Conservation (phyloP, 2,329 filamentous ascomycete species). For the Fusarium sp. region DNA sequence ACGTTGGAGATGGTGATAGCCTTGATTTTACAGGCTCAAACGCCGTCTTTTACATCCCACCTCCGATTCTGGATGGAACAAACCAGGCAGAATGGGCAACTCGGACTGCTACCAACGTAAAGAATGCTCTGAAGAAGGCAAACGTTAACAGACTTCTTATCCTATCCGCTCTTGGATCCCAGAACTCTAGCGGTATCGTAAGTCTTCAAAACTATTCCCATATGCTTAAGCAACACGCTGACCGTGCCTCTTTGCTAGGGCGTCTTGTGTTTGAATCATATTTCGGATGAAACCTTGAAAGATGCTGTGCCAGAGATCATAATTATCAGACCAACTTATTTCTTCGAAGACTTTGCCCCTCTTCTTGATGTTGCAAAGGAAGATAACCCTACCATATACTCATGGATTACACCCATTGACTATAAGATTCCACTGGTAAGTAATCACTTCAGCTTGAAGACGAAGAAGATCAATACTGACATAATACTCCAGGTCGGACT, state of each 20-base stretch:
- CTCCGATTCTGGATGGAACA: constrained; percentile 44
- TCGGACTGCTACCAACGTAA: constrained; percentile 29
- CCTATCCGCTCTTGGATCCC: constrained; percentile 47
- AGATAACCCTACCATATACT: constrained; percentile 44
- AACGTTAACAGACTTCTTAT: constrained; percentile 41
- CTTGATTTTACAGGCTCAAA: constrained; percentile 48
- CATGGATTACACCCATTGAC: constrained; percentile 43
- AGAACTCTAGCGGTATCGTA: constrained; percentile 48
- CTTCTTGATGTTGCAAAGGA: constrained; percentile 35
- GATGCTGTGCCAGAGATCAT: constrained; percentile 34
- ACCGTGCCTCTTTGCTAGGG: constrained; percentile 37
- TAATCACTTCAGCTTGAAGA: fast-evolving
- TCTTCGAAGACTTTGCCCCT: constrained; percentile 39
- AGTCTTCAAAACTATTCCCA: not conserved
- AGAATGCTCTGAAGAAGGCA: constrained; percentile 34
- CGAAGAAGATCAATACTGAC: not conserved
- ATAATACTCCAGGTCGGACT: constrained; percentile 44
- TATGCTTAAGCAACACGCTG: not conserved
- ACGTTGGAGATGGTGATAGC: constrained; percentile 41
- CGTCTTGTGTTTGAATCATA: constrained; percentile 39
- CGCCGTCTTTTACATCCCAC: constrained; percentile 51
- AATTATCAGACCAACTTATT: constrained; percentile 39
- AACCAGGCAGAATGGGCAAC: constrained; percentile 43
- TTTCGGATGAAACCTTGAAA: constrained; percentile 38
- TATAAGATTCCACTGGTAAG: constrained; percentile 50